phyloP scores from a whole-genome alignment of 495 filamentous ascomycete species.

The Podospora bellae-mahoneyi region DNA sequence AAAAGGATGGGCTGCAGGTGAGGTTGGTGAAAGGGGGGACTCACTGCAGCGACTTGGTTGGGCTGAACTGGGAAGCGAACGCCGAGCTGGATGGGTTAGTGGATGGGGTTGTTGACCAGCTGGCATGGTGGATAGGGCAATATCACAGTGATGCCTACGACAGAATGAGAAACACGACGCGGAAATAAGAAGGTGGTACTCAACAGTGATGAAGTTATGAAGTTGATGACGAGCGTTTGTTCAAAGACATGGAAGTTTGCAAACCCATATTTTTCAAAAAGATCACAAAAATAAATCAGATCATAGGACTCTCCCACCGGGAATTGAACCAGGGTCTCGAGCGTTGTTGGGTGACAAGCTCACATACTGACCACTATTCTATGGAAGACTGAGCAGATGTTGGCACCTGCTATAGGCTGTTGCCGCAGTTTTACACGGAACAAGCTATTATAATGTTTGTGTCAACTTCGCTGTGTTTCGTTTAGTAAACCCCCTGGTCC shows the following conservation, averaged over 20 bases:
- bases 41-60: constrained; percentile 46
- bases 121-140: constrained; percentile 42
- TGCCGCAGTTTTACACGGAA: background rate
- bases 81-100: constrained; percentile 33
- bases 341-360: background rate
- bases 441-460: background rate
- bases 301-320: background rate
- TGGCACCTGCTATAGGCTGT: background rate
- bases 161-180: constrained; percentile 11
- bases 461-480: background rate
- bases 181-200: background rate
- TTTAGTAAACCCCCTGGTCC: background rate
- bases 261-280: background rate
- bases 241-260: background rate
- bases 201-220: background rate
- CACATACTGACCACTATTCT: background rate
- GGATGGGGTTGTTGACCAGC: constrained; percentile 33
- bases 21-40: constrained; percentile 36
- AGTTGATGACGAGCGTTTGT: background rate
- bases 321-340: background rate
- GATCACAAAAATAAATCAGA: background rate
- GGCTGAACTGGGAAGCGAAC: constrained; percentile 48
- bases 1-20: constrained; percentile 30
- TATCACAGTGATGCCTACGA: constrained; percentile 32
- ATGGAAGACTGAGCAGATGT: background rate